Conservation (phyloP, 768 basidiomycete genomes). For the Baorangia bicolor region DNA sequence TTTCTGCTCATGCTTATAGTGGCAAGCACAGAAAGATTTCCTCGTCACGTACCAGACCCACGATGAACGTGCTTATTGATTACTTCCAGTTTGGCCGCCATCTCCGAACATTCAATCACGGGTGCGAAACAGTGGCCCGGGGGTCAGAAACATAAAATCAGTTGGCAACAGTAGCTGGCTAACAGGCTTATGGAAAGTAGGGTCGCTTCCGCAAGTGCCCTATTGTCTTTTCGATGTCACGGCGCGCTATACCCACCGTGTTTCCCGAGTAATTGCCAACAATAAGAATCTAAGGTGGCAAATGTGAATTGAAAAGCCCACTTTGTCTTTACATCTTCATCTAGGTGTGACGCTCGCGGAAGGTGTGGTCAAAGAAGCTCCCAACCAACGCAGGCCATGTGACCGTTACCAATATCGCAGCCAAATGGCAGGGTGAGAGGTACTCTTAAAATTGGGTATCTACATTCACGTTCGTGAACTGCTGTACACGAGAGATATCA, state of each 20-base stretch:
- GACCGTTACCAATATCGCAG: not conserved
- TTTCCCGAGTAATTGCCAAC: not conserved
- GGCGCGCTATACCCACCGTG: not conserved
- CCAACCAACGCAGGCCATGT: not conserved
- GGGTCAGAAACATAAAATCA: not conserved
- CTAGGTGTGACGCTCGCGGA: not conserved
- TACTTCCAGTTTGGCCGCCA: not conserved
- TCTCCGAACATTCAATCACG: not conserved
- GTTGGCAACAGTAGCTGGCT: not conserved
- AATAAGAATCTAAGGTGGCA: not conserved
- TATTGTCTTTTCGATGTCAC: not conserved
- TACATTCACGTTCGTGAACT: not conserved
- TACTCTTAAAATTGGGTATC: not conserved
- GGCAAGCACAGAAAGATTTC: not conserved
- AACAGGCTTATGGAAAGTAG: not conserved
- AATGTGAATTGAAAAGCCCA: not conserved
- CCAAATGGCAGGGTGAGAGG: not conserved
- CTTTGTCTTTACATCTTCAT: not conserved
- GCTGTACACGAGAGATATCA: not conserved
- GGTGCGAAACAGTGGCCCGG: too few relatives aligned
- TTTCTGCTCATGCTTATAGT: slow-evolving; percentile 2
- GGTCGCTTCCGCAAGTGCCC: not conserved
- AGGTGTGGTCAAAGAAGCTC: not conserved
- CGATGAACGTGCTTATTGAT: not conserved
- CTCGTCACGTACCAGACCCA: not conserved